A percentile compares a stretch with the other conserved stretches of the same genome.
Evolutionary conservation across 352 stramenopile genomes (phyloP).

Genomic region (Globisporangium okanoganense): DNA sequence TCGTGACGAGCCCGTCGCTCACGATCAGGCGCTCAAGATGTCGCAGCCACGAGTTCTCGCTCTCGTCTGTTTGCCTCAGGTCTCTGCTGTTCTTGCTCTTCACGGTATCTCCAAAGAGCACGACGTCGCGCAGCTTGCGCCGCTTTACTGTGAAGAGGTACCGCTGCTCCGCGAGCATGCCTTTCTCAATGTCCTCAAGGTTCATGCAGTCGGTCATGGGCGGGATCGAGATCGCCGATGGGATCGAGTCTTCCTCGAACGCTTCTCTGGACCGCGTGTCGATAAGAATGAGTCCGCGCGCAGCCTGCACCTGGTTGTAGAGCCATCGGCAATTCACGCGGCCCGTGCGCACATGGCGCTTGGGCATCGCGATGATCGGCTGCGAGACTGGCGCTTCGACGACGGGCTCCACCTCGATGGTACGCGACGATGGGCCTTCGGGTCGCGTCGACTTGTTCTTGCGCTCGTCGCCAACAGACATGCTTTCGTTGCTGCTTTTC

Average conservation of each 20-base stretch:
- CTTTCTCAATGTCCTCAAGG: constrained; percentile 52
- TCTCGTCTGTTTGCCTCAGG: constrained; percentile 8
- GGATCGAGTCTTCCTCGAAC: constrained; percentile 76
- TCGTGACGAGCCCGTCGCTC: constrained; percentile 71
- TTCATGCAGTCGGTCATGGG: constrained; percentile 34
- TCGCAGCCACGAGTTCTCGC: constrained; percentile 39
- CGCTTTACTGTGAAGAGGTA: constrained; percentile 73
- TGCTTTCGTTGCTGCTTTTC: constrained; percentile 7
- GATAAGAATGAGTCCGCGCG: constrained; percentile 72
- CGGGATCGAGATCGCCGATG: constrained; percentile 68
- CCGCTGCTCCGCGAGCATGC: constrained; percentile 59
- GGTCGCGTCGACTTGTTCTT: constrained; percentile 1
- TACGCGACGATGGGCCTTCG: background rate
- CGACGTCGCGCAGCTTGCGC: constrained; percentile 73
- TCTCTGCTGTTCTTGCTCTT: constrained; percentile 25
- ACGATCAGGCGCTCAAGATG: constrained; percentile 65
- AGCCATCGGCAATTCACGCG: constrained; percentile 80
- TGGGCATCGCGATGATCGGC: constrained; percentile 21
- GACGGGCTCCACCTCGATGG: background rate
- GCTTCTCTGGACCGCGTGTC: constrained; percentile 46
- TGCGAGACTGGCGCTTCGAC: background rate
- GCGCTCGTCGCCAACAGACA: constrained; percentile 39
- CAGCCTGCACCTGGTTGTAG: constrained; percentile 81
- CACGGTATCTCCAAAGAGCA: constrained; percentile 73
- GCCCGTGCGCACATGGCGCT: constrained; percentile 55